Percentiles rank a stretch among this genome's conserved stretches.
Conservation (phyloP, 2,329 filamentous ascomycete species). For the Fusarium stilboides region DNA sequence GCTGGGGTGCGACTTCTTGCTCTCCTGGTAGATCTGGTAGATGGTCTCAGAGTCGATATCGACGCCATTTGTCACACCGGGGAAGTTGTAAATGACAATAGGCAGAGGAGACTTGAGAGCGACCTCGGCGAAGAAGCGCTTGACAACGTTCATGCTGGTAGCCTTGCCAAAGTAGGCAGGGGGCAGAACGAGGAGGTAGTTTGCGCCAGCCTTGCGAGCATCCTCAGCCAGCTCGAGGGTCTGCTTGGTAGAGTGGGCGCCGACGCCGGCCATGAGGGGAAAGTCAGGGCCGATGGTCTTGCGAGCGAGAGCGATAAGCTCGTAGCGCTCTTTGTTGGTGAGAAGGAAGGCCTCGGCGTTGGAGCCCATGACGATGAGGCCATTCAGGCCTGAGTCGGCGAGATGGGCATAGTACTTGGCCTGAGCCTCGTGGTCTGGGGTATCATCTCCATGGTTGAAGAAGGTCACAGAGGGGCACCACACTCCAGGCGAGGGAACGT, state of each 20-base stretch:
- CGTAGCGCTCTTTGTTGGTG: slow-evolving; percentile 71
- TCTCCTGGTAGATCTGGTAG: slow-evolving; percentile 45
- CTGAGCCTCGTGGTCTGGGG: slow-evolving; percentile 63
- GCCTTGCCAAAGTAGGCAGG: slow-evolving; percentile 77
- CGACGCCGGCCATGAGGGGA: slow-evolving; percentile 82
- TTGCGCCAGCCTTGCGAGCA: slow-evolving; percentile 71
- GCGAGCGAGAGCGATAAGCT: slow-evolving; percentile 73
- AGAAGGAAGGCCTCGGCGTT: slow-evolving; percentile 71
- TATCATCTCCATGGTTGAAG: slow-evolving; percentile 66
- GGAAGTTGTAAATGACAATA: slow-evolving; percentile 78
- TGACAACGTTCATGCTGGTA: slow-evolving; percentile 70
- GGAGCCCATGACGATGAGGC: slow-evolving; percentile 69
- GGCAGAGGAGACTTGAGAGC: slow-evolving; percentile 68
- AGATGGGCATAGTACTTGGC: slow-evolving; percentile 67
- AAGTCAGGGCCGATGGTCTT: slow-evolving; percentile 88
- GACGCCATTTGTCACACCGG: slow-evolving; percentile 76
- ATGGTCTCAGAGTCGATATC: slow-evolving; percentile 78
- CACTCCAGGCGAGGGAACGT: slow-evolving; percentile 57
- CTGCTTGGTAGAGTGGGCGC: slow-evolving; percentile 76
- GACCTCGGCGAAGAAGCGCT: slow-evolving; percentile 72
- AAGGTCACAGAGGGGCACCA: slow-evolving; percentile 70
- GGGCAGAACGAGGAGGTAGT: slow-evolving; percentile 74
- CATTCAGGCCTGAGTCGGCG: slow-evolving; percentile 64
- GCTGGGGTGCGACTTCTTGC: slow-evolving; percentile 36
- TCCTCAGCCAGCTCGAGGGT: slow-evolving; percentile 72